Percentiles rank a stretch among this genome's conserved stretches.
These are phyloP conservation scores for Venturia effusa DNA, from an alignment of 2,329 filamentous ascomycete species.

Conservation along the genomic window DNA sequence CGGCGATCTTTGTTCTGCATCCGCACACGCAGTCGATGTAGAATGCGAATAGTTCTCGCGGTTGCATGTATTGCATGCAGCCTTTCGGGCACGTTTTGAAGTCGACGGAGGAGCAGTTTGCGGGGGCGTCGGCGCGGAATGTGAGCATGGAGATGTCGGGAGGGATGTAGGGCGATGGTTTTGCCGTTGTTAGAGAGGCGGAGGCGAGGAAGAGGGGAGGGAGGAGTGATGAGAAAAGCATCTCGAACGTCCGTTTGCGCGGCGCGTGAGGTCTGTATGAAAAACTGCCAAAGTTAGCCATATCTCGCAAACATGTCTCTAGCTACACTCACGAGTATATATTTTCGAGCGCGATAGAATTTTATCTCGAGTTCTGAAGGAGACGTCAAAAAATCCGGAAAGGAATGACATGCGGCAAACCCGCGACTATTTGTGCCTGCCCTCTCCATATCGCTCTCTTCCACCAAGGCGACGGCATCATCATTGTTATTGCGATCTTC, in stretches of 20 bases:
- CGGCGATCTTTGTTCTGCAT: not conserved
- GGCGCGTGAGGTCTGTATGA: no score
- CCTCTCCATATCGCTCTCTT: not conserved
- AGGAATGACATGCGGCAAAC: not conserved
- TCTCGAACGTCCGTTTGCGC: not conserved
- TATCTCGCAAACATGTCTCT: not conserved
- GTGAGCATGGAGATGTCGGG: not conserved
- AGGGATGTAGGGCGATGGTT: not conserved
- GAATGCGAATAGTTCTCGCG: not conserved
- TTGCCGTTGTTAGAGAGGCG: not conserved
- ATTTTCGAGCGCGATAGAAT: no score
- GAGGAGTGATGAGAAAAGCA: not conserved
- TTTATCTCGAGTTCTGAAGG: no score
- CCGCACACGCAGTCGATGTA: conserved; percentile 2
- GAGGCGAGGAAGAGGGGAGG: not conserved
- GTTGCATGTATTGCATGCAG: conserved; percentile 1
- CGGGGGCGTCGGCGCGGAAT: not conserved
- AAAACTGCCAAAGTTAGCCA: no score
- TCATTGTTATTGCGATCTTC: not conserved
- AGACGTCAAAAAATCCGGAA: not conserved
- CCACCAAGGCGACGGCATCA: not conserved
- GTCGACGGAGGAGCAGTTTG: not conserved
- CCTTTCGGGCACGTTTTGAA: conserved; percentile 2
- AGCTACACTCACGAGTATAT: not conserved
- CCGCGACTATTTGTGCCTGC: not conserved